Evolutionary conservation across 306 rosid species (phyloP).

Genomic region (Begonia peltatifolia): DNA sequence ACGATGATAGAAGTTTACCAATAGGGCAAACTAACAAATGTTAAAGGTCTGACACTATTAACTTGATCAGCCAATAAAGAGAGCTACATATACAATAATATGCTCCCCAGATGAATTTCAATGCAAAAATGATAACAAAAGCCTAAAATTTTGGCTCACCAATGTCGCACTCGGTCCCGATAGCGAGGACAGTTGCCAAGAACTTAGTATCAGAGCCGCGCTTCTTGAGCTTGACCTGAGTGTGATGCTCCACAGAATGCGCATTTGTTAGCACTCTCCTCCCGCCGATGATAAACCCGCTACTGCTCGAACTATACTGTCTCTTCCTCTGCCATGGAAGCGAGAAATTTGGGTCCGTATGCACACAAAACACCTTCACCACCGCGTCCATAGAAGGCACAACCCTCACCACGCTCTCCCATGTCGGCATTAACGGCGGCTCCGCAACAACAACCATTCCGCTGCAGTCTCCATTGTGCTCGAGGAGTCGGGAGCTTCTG

Average conservation of each 20-base stretch:
- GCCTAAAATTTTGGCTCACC: slow-evolving; percentile 13
- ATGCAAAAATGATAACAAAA: too few species aligned
- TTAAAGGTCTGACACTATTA: too few species aligned
- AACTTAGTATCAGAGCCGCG: slow-evolving; percentile 91
- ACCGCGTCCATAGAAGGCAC: slow-evolving; percentile 84
- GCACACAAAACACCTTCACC: slow-evolving; percentile 87
- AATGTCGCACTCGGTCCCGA: slow-evolving; percentile 92
- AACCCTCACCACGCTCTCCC: slow-evolving; percentile 33
- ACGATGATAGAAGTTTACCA: too few species aligned
- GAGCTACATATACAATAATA: too few species aligned
- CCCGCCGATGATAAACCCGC: slow-evolving; percentile 77
- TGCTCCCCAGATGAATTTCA: too few species aligned
- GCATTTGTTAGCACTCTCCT: slow-evolving; percentile 92
- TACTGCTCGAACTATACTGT: slow-evolving; percentile 82
- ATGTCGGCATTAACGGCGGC: slow-evolving; percentile 16
- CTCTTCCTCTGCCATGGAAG: slow-evolving; percentile 94
- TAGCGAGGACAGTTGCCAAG: slow-evolving; percentile 87
- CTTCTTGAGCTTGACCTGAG: slow-evolving; percentile 92
- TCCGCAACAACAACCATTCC: slow-evolving; percentile 16
- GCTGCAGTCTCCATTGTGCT: slow-evolving; percentile 17
- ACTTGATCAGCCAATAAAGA: too few species aligned
- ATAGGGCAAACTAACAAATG: too few species aligned
- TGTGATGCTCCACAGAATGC: slow-evolving; percentile 85
- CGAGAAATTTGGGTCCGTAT: slow-evolving; percentile 91
- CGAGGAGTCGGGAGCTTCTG: slow-evolving; percentile 19